Percentiles rank a stretch among this genome's conserved stretches.
These are phyloP conservation scores for Passiflora organensis DNA, from an alignment of 345 rosid species.

Conservation along the genomic window DNA sequence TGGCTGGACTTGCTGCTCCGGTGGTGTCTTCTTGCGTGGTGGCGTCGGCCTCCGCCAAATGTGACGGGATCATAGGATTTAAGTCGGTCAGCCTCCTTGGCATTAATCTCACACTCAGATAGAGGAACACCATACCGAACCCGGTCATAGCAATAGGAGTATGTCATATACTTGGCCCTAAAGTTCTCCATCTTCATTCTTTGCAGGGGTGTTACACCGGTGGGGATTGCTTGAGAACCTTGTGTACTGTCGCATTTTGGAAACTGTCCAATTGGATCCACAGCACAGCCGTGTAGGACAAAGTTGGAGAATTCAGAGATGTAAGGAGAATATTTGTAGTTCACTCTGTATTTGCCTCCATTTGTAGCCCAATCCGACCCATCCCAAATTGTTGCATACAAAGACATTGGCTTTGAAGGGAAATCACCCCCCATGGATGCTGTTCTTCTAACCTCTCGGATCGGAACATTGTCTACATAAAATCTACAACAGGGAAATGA, in stretches of 20 bases:
- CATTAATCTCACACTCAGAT: slow-evolving; percentile 55
- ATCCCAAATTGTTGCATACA: slow-evolving; percentile 96
- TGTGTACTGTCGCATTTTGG: slow-evolving; percentile 36
- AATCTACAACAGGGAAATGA: too few species aligned
- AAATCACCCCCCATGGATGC: slow-evolving; percentile 75
- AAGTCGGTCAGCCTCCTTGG: slow-evolving; percentile 61
- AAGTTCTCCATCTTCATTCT: slow-evolving; percentile 60
- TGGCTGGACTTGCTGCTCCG: slow-evolving; percentile 14
- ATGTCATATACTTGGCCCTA: slow-evolving; percentile 75
- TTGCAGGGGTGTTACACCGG: slow-evolving; percentile 34
- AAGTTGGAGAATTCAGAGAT: slow-evolving; percentile 57
- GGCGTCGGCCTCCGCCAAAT: slow-evolving; percentile 45
- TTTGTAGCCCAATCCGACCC: slow-evolving; percentile 95
- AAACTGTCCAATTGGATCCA: slow-evolving; percentile 65
- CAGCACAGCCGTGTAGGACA: slow-evolving; percentile 77
- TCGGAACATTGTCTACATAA: slow-evolving; percentile 68
- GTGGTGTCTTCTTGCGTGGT: slow-evolving; percentile 15
- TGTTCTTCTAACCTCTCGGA: slow-evolving; percentile 70
- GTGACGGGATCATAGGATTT: slow-evolving; percentile 69
- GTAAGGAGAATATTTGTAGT: slow-evolving; percentile 92
- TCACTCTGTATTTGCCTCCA: slow-evolving; percentile 90
- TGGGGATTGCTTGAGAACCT: slow-evolving; percentile 10
- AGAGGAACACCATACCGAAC: slow-evolving; percentile 63
- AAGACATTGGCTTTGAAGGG: slow-evolving; percentile 92
- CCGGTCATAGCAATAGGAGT: slow-evolving; percentile 87